Evolutionary conservation across 805 yeast genomes (phyloP).

Genomic region (Starmerella tilneyi): DNA sequence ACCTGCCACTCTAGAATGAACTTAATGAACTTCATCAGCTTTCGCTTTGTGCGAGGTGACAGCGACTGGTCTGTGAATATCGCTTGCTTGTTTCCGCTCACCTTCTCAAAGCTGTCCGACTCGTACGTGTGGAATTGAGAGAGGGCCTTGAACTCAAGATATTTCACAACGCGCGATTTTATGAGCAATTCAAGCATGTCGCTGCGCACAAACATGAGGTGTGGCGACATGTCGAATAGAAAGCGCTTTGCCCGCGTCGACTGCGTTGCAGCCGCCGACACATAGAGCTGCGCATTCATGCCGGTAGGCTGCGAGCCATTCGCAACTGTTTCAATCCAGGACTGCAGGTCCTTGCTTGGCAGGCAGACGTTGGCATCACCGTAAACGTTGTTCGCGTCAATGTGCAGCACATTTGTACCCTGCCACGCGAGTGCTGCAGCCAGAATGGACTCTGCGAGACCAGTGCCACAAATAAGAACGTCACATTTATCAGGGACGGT

Average conservation of each 20-base stretch:
- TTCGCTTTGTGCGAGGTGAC: conserved; percentile 63
- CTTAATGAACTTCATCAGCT: conserved; percentile 82
- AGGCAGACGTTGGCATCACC: conserved; percentile 84
- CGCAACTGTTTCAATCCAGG: conserved; percentile 72
- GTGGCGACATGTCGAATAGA: conserved; percentile 81
- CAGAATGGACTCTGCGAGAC: conserved; percentile 71
- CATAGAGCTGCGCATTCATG: conserved; percentile 70
- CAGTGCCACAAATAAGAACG: conserved; percentile 87
- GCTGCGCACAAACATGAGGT: conserved; percentile 79
- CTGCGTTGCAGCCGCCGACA: conserved; percentile 43
- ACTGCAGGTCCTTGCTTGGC: conserved; percentile 72
- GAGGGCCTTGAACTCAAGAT: conserved; percentile 83
- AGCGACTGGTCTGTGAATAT: conserved; percentile 82
- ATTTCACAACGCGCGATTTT: conserved; percentile 78
- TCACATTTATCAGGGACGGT: conserved; percentile 58
- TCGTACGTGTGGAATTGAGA: conserved; percentile 89
- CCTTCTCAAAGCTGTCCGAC: conserved; percentile 78
- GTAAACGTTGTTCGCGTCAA: conserved; percentile 73
- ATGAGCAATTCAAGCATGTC: conserved; percentile 70
- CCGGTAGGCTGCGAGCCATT: conserved; percentile 26
- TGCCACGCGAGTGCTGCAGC: conserved; percentile 97
- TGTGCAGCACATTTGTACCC: conserved; percentile 88
- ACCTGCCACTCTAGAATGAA: conserved; percentile 66
- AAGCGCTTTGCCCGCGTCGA: conserved; percentile 38
- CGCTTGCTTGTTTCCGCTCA: conserved; percentile 80